Base-by-base conservation (phyloP, 1,284 basidiomycete genomes). In the Heterobasidion parviporum region DNA sequence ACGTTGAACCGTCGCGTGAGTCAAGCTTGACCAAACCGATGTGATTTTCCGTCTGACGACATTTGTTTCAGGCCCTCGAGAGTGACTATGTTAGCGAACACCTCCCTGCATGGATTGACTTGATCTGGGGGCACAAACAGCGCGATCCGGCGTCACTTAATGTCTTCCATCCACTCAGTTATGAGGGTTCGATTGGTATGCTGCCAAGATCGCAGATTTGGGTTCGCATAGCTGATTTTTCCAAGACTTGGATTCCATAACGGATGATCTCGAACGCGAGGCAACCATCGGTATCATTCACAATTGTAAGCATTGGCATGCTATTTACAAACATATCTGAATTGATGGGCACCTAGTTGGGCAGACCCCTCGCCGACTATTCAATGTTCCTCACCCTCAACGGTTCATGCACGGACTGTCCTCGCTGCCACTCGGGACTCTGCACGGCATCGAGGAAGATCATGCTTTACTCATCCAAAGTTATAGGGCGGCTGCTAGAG, bases 281-380 rank as follows among this genome's bases (percentile, higher is more conserved):
- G 94, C 94, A 0, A 92, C 92, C 1, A 90, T 95, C 8, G 92
- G 94, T 4, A 96, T 95, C 61, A 97, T 98, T 50, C 94, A 98
- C 70, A 97, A 96, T 62, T 96, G 92, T 91, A 62, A 54, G 79
- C 62, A 2, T 16, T 44, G 35, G 1, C 3, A n/a, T 14, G n/a
- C 7, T 5, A 35, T 34, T 26, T 4, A 10, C n/a, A n/a, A 20
- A 0, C n/a, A 18, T 20, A 15, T 9, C 12, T 8, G 32, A 33
- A 35, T 26, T 55, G 48, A 57, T 59, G 7, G 57, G 60, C 64
- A 33, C 59, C 6, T 61, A 91, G 90, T 95, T 65, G 93, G 93
- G 15, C 92, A 95, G 71, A 95, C 94, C 0, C 93, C 93, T 1
- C 77, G 85, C 32, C 93, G 92, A 66, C 79, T 98, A n/a, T 98